Conservation (phyloP, 2,329 filamentous ascomycete species). For the Pestalotiopsis sp. region DNA sequence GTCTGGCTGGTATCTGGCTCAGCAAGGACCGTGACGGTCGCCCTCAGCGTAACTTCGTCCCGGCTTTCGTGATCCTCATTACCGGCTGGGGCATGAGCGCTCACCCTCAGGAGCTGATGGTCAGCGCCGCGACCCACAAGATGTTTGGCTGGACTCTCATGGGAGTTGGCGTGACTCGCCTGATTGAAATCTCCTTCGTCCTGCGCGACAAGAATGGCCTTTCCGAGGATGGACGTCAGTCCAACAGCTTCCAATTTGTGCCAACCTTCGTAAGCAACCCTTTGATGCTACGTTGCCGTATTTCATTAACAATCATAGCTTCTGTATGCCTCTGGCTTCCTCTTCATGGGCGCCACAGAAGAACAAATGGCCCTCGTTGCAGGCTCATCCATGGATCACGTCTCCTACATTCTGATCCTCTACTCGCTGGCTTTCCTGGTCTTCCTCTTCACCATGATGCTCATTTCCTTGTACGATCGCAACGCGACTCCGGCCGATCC, state of each 20-base stretch:
- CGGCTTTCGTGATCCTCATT: slow-evolving; percentile 85
- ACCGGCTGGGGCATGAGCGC: slow-evolving; percentile 96
- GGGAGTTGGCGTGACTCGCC: slow-evolving; percentile 80
- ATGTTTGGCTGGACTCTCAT: slow-evolving; percentile 96
- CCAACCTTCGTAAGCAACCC: slow-evolving; percentile 66
- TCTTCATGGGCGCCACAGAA: slow-evolving; percentile 97
- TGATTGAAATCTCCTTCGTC: slow-evolving; percentile 91
- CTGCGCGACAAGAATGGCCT: slow-evolving; percentile 71
- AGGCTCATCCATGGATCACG: slow-evolving; percentile 77
- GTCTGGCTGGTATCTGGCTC: slow-evolving; percentile 89
- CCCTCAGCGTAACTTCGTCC: slow-evolving; percentile 91
- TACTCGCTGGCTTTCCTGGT: slow-evolving; percentile 89
- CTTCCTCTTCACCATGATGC: slow-evolving; percentile 89
- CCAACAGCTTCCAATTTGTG: slow-evolving; percentile 72
- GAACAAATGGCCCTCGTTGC: slow-evolving; percentile 87
- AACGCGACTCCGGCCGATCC: slow-evolving; percentile 40
- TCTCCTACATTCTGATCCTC: slow-evolving; percentile 89
- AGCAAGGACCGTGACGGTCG: slow-evolving; percentile 81
- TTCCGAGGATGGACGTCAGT: slow-evolving; percentile 68
- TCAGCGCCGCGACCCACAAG: slow-evolving; percentile 85
- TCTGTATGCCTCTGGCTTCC: slow-evolving; percentile 87
- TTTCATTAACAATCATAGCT: slow-evolving; percentile 56
- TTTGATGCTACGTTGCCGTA: not conserved
- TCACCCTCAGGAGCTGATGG: slow-evolving; percentile 81
- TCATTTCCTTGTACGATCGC: slow-evolving; percentile 82